A percentile compares a stretch with the other conserved stretches of the same genome.
Conservation (phyloP, 208 protist species). For the Trichomonas vaginalis region DNA sequence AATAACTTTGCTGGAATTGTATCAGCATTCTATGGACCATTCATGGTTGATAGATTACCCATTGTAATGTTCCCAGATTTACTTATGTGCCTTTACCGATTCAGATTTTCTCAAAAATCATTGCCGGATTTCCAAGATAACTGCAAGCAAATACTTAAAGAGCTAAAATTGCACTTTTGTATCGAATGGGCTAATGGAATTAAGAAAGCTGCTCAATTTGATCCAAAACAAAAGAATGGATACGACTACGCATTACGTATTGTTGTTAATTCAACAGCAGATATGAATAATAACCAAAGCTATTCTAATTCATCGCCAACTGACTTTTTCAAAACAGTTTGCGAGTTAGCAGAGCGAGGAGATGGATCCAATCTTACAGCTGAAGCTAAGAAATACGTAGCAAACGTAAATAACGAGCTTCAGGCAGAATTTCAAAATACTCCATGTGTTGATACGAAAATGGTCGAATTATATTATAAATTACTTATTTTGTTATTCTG, state of each 20-base stretch:
- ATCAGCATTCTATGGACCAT: neutral
- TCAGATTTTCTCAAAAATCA: neutral
- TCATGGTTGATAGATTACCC: neutral
- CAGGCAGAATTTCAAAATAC: neutral
- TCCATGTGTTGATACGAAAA: neutral
- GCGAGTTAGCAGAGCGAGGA: neutral
- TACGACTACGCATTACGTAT: neutral
- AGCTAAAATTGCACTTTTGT: neutral
- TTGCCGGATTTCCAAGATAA: neutral
- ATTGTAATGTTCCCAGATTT: neutral
- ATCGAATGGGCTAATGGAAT: neutral
- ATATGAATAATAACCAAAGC: neutral
- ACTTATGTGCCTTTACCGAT: neutral
- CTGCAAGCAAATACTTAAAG: neutral
- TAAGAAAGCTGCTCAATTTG: neutral
- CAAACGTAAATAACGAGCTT: neutral
- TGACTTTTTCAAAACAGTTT: neutral
- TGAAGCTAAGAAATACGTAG: neutral
- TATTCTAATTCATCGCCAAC: neutral
- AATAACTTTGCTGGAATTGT: neutral
- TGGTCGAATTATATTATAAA: neutral
- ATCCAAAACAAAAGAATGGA: neutral
- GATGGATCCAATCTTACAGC: neutral
- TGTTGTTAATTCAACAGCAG: neutral
- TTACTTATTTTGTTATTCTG: neutral